Conservation (phyloP, 805 yeast species). For the Priceomyces castillae region DNA sequence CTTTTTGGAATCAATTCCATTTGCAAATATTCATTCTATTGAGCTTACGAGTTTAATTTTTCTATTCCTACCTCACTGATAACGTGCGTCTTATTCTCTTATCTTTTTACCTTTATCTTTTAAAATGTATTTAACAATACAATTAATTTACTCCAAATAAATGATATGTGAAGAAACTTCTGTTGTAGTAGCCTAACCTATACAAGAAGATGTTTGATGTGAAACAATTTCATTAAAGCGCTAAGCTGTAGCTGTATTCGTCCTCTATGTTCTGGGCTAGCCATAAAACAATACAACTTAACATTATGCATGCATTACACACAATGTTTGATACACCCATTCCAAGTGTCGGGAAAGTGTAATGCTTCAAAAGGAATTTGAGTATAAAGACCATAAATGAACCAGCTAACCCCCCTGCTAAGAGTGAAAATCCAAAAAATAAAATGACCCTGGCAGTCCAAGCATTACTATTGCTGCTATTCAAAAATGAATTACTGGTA, state of each 20-base stretch:
- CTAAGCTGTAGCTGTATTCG: conserved; percentile 89
- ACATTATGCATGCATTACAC: conserved; percentile 74
- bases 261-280: conserved; percentile 93
- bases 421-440: conserved; percentile 85
- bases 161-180: neutral
- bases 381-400: conserved; percentile 83
- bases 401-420: conserved; percentile 94
- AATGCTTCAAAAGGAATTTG: conserved; percentile 77
- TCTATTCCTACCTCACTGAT: neutral
- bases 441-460: conserved; percentile 94
- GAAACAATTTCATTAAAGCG: conserved; percentile 46
- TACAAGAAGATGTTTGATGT: neutral
- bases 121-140: neutral
- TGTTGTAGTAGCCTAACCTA: neutral
- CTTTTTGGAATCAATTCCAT: neutral
- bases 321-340: conserved; percentile 92
- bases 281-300: conserved; percentile 90
- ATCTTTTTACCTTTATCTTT: neutral
- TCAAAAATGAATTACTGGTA: conserved; percentile 38
- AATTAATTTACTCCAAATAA: neutral
- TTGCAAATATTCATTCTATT: neutral
- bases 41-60: conserved; percentile 1
- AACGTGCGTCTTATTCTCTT: neutral
- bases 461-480: conserved; percentile 52
- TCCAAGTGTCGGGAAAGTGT: conserved; percentile 81